A percentile compares a stretch with the other conserved stretches of the same genome.
Evolutionary conservation across 2,329 filamentous ascomycete species (phyloP).

Genomic region (Coniella vitis): DNA sequence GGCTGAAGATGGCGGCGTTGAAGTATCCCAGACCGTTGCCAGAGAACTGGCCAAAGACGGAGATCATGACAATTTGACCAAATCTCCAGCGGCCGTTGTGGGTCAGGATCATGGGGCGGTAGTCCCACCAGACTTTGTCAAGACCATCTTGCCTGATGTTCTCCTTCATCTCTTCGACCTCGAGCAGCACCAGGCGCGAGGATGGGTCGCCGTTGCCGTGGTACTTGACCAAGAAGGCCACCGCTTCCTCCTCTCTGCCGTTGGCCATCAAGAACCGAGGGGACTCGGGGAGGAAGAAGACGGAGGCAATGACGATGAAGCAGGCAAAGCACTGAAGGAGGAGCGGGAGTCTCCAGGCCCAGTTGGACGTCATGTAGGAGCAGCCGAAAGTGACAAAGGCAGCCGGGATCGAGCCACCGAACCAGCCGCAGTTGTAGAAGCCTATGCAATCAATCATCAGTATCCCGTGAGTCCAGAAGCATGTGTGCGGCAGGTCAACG

Average conservation of each 20-base stretch:
- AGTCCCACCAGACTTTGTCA: constrained; percentile 42
- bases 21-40: constrained; percentile 46
- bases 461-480: background rate
- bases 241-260: constrained; percentile 32
- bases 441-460: constrained; percentile 14
- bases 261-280: constrained; percentile 37
- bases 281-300: constrained; percentile 35
- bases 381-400: constrained; percentile 42
- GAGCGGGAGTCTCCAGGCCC: constrained; percentile 43
- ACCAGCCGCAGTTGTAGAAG: constrained; percentile 49
- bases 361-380: constrained; percentile 37
- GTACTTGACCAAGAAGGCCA: constrained; percentile 34
- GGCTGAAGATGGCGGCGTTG: constrained; percentile 40
- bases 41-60: constrained; percentile 44
- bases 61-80: constrained; percentile 42
- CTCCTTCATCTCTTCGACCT: constrained; percentile 36
- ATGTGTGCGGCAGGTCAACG: constrained; percentile 6
- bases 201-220: constrained; percentile 35
- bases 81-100: constrained; percentile 42
- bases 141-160: constrained; percentile 37
- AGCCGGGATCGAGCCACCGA: constrained; percentile 43
- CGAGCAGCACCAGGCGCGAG: constrained; percentile 32
- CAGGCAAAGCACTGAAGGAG: constrained; percentile 41
- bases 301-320: constrained; percentile 29
- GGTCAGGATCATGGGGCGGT: constrained; percentile 36